These are phyloP conservation scores for Arthrobotrys sinensis DNA, from an alignment of 2,329 filamentous ascomycete species.

Conservation along the genomic window DNA sequence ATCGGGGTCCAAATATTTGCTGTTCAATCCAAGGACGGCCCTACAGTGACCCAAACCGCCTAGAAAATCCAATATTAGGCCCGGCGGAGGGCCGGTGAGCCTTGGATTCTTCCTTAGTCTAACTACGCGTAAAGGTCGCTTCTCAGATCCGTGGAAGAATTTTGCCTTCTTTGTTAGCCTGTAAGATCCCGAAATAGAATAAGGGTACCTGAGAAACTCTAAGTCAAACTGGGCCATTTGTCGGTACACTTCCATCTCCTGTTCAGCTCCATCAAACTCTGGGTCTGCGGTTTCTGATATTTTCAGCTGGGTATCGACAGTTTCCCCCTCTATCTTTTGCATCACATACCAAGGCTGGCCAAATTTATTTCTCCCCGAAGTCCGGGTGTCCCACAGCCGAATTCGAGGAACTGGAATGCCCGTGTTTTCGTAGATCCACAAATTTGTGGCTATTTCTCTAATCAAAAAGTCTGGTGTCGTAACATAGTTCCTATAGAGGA, in stretches of 20 bases:
- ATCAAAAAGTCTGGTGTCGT: constrained; percentile 7
- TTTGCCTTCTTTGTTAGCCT: background rate
- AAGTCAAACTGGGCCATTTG: constrained; percentile 33
- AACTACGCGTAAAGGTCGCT: constrained; percentile 2
- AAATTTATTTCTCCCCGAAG: constrained; percentile 32
- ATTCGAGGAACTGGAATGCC: constrained; percentile 45
- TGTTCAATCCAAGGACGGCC: background rate
- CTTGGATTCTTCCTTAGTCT: background rate
- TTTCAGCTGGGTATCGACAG: background rate
- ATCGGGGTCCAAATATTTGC: background rate
- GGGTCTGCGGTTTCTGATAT: no score
- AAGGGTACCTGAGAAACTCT: constrained; percentile 28
- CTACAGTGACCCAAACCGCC: background rate
- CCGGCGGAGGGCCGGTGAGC: background rate
- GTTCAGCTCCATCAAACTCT: background rate
- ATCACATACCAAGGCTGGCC: constrained; percentile 53
- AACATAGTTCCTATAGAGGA: background rate
- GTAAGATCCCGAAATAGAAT: background rate
- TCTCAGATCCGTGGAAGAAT: constrained; percentile 30
- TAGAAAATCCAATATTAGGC: background rate
- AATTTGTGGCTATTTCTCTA: constrained; percentile 42
- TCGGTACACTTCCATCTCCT: background rate
- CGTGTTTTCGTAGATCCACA: constrained; percentile 39
- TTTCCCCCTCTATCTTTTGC: constrained; percentile 29
- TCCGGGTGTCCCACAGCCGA: constrained; percentile 46